Conservation (phyloP, 371 early-diverging fungal species). For the Dichotomocladium elegans region DNA sequence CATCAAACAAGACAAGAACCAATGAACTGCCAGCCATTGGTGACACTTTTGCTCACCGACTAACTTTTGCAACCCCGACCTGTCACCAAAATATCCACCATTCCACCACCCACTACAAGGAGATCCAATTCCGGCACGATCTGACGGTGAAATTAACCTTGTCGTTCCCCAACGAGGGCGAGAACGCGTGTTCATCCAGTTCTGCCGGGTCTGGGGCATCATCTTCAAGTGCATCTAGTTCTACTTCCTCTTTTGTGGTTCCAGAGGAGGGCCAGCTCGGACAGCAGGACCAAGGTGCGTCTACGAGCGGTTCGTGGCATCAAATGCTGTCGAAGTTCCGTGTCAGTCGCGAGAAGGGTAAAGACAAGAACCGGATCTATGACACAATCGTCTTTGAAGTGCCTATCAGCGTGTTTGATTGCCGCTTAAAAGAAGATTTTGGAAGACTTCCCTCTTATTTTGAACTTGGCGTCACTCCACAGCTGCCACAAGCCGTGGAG, state of each 20-base stretch:
- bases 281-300: neutral
- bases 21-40: constrained; percentile 15
- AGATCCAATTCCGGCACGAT: constrained; percentile 31
- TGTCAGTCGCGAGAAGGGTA: constrained; percentile 2
- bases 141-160: constrained; percentile 25
- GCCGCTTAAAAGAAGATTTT: constrained; percentile 46
- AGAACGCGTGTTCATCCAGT: constrained; percentile 1
- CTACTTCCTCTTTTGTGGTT: constrained; percentile 1
- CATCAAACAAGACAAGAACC: constrained; percentile 11
- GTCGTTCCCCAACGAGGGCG: constrained; percentile 24
- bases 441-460: constrained; percentile 41
- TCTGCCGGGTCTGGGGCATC: constrained; percentile 15
- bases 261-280: neutral
- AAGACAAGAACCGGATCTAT: constrained; percentile 6
- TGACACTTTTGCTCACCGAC: constrained; percentile 34
- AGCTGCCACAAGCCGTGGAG: neutral
- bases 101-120: constrained; percentile 29
- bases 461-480: constrained; percentile 24
- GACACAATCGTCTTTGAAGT: constrained; percentile 26
- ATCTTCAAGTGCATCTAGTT: neutral
- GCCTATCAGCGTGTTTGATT: constrained; percentile 35
- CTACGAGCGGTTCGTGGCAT: constrained; percentile 2
- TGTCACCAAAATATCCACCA: constrained; percentile 36
- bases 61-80: constrained; percentile 35
- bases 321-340: constrained; percentile 20